Base-by-base conservation (phyloP, 2,329 filamentous ascomycete genomes). In the Stagonosporopsis tanaceti region DNA sequence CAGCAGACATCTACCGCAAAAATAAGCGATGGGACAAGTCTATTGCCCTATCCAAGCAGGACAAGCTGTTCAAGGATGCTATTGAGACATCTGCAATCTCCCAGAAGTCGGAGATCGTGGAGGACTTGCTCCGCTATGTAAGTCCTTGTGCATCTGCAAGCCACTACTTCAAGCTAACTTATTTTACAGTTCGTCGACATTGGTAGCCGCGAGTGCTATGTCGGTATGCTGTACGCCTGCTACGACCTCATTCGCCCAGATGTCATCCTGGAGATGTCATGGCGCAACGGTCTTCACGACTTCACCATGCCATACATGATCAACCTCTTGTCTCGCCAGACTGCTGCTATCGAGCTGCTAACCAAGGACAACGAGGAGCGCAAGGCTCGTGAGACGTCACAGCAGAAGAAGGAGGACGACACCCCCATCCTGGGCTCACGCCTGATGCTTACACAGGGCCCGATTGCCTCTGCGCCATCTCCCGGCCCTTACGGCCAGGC, bases 281-380 rank as follows among this genome's bases (percentile, higher is more conserved):
- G 95, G 95, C 94, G 95, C 69, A 85, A 97, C 75, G 92, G 93
- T 59, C 89, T 99, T 37, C 88, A 89, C 70, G 95, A 99, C 81
- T 99, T 97, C 81, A 96, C 93, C 45, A 99, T 99, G 96, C 95
- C 95, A 17, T 99, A 96, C 84, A 96, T 99, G 92, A 98, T 99
- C 86, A 99, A 98, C 82, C 90, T 96, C 82, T 84, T 99, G 63
- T 87, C 89, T 67, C 93, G 97, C 78, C 93, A 98, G 80, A 93
- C 92, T 37, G 88, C 90, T 66, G 89, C 96, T 54, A 89, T 99
- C 66, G 87, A 93, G 57, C 77, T 84, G 58, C 85, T 99, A 60
- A 96, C 96, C 84, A 91, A 92, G 61, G 96, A 99, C 79, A 99
- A 98, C 74, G 96, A 99, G 78, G 91, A 93, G 74, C 90, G 93